Conservation (phyloP, 805 yeast species). For the Zygosaccharomyces rouxii region DNA sequence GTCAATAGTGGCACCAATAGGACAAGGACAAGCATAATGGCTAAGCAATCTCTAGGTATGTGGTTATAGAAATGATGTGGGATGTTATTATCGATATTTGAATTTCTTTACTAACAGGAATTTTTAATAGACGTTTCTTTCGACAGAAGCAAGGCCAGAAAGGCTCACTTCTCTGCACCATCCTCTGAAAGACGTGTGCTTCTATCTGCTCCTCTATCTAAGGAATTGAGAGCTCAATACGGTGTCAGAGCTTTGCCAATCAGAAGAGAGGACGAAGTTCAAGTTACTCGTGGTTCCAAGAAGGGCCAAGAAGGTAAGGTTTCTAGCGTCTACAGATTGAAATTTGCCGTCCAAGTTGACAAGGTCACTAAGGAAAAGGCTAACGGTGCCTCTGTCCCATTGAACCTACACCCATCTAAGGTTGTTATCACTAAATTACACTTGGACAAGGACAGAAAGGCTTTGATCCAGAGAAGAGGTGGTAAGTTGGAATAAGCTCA, state of each 20-base stretch:
- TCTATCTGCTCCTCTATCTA: constrained; percentile 97
- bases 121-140: constrained; percentile 82
- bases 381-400: constrained; percentile 95
- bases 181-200: constrained; percentile 91
- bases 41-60: constrained; percentile 50
- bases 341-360: constrained; percentile 93
- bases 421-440: constrained; percentile 97
- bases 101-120: constrained; percentile 23
- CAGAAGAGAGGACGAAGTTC: constrained; percentile 95
- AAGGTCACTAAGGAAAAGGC: constrained; percentile 97
- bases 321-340: constrained; percentile 97
- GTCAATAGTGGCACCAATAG: constrained; percentile 6
- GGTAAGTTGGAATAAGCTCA: constrained; percentile 81
- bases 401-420: constrained; percentile 97
- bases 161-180: constrained; percentile 98
- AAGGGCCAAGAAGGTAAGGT: constrained; percentile 99
- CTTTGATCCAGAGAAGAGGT: constrained; percentile 95
- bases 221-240: constrained; percentile 97
- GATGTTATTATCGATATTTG: background rate
- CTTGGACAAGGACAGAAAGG: constrained; percentile 99
- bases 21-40: constrained; percentile 35
- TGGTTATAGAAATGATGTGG: constrained; percentile 9
- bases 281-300: constrained; percentile 97
- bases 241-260: constrained; percentile 93
- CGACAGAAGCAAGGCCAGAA: constrained; percentile 99